These are phyloP conservation scores for Backusella circina DNA, from an alignment of 192 early-diverging fungal species.

Conservation along the genomic window DNA sequence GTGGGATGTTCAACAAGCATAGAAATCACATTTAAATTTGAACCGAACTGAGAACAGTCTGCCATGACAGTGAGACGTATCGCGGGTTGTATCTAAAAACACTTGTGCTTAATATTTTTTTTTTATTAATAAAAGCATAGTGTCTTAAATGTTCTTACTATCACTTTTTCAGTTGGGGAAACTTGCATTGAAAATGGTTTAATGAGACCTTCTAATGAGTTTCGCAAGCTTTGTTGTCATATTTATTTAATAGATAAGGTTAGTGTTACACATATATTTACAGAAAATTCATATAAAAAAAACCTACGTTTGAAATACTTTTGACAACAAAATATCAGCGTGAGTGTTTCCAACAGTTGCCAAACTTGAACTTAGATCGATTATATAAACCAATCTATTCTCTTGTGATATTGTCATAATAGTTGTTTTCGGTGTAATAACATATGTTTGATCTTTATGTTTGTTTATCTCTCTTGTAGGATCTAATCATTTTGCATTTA, in stretches of 20 bases:
- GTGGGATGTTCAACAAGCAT: conserved; percentile 51
- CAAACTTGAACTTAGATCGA: conserved; percentile 67
- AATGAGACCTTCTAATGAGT: conserved; percentile 31
- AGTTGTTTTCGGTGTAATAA: conserved; percentile 61
- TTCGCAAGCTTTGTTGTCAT: conserved; percentile 17
- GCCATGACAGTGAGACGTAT: conserved; percentile 54
- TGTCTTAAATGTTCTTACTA: conserved; percentile 5
- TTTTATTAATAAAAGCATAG: neutral
- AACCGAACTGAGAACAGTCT: conserved; percentile 57
- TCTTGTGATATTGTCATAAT: conserved; percentile 56
- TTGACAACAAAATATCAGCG: conserved; percentile 40
- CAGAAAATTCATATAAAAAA: neutral
- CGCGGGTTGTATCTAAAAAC: conserved; percentile 20
- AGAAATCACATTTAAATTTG: conserved; percentile 48
- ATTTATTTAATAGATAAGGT: neutral
- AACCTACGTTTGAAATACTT: conserved; percentile 49
- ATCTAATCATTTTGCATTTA: neutral
- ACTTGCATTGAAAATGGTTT: conserved; percentile 35
- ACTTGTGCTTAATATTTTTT: neutral
- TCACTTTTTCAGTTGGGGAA: conserved; percentile 8
- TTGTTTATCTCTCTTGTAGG: neutral
- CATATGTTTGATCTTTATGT: conserved; percentile 26
- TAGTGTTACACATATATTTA: conserved; percentile 9
- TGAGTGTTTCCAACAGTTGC: conserved; percentile 45
- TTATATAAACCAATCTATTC: conserved; percentile 62